Conservation (phyloP, 2,329 filamentous ascomycete species). For the Fusarium sp. region DNA sequence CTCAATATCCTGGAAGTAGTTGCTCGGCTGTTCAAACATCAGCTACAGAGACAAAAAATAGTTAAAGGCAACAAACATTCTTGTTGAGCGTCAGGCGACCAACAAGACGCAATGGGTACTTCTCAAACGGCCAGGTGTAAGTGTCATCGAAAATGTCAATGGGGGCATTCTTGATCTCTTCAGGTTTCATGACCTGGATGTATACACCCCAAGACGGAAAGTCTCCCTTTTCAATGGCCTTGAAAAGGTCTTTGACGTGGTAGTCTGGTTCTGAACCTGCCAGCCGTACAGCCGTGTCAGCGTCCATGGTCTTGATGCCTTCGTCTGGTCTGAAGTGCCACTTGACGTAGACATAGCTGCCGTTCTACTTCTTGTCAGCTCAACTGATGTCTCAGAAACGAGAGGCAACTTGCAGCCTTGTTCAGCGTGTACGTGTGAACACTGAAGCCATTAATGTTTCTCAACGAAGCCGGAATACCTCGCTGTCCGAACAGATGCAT, state of each 20-base stretch:
- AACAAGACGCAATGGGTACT: conserved; percentile 71
- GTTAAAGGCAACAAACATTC: conserved; percentile 55
- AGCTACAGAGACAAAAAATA: accelerated
- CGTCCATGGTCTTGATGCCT: conserved; percentile 58
- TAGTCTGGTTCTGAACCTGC: conserved; percentile 64
- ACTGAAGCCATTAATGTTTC: conserved; percentile 60
- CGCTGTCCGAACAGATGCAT: conserved; percentile 65
- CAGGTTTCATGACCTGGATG: conserved; percentile 72
- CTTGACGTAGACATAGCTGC: conserved; percentile 62
- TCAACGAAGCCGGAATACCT: conserved; percentile 60
- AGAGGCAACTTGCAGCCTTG: conserved; percentile 25
- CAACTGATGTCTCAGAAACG: no score
- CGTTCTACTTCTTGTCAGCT: conserved; percentile 47
- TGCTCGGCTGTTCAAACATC: conserved; percentile 50
- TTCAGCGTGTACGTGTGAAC: conserved; percentile 63
- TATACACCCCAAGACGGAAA: conserved; percentile 73
- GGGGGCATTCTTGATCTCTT: conserved; percentile 69
- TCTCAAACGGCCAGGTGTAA: conserved; percentile 74
- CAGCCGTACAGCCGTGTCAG: conserved; percentile 50
- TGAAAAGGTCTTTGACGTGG: conserved; percentile 51
- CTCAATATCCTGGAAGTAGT: conserved; percentile 79
- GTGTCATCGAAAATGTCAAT: conserved; percentile 78
- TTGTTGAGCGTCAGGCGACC: conserved; percentile 73
- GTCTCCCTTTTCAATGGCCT: conserved; percentile 69
- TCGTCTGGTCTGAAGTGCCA: conserved; percentile 62